phyloP scores from a whole-genome alignment of 2,329 filamentous ascomycete species.

The Pseudocercospora musae region DNA sequence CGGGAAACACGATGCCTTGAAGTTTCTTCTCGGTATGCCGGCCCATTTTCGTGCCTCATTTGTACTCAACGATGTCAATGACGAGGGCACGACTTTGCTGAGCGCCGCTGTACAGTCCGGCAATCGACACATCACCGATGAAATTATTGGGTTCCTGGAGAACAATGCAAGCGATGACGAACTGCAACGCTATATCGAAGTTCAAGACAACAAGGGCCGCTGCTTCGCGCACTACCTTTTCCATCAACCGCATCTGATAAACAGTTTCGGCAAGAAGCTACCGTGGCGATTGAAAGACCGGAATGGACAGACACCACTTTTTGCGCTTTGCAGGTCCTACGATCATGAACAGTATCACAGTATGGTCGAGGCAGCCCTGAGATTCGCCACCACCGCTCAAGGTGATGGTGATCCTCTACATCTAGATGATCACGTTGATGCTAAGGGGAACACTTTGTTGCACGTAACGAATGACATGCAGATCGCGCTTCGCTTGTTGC shows the following conservation, averaged over 20 bases:
- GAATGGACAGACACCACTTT: constrained; percentile 96
- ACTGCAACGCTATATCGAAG: constrained; percentile 65
- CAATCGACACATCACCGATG: constrained; percentile 69
- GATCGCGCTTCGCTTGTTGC: constrained; percentile 70
- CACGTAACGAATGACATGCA: constrained; percentile 88
- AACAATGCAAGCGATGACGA: constrained; percentile 52
- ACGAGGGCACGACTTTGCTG: constrained; percentile 82
- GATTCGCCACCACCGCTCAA: constrained; percentile 70
- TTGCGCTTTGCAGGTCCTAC: constrained; percentile 91
- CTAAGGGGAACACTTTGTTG: constrained; percentile 89
- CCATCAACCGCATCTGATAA: constrained; percentile 78
- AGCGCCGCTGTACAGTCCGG: constrained; percentile 88
- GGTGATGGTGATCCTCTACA: constrained; percentile 76
- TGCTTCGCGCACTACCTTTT: constrained; percentile 96
- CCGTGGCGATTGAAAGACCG: constrained; percentile 91
- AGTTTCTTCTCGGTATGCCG: constrained; percentile 73
- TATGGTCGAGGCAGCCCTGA: constrained; percentile 82
- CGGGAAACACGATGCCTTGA: constrained; percentile 67
- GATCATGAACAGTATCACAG: constrained; percentile 81
- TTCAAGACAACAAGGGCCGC: constrained; percentile 79
- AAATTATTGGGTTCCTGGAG: constrained; percentile 69
- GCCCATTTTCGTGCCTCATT: constrained; percentile 70
- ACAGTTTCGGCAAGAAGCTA: constrained; percentile 69
- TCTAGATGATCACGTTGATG: constrained; percentile 87
- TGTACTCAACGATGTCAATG: constrained; percentile 80